These are phyloP conservation scores for Kappamyces sp. DNA, from an alignment of 192 early-diverging fungal genomes.

Conservation along the genomic window DNA sequence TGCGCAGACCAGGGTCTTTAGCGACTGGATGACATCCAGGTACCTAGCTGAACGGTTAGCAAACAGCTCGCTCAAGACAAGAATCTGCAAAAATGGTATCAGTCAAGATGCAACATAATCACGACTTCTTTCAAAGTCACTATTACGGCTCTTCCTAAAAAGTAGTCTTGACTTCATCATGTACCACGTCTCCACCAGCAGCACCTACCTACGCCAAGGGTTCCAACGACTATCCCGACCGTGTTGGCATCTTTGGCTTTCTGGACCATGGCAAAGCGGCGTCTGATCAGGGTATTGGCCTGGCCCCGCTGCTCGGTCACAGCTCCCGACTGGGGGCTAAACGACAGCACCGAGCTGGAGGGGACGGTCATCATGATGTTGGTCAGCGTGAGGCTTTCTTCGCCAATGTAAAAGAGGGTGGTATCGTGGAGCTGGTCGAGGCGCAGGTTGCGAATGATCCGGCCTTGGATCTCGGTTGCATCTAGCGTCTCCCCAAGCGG, in stretches of 20 bases:
- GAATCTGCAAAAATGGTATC: neutral
- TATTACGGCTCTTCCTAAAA: conserved; percentile 35
- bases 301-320: conserved; percentile 35
- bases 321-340: conserved; percentile 53
- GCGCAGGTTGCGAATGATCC: conserved; percentile 15
- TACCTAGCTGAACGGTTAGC: conserved; percentile 57
- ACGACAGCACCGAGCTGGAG: conserved; percentile 56
- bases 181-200: neutral
- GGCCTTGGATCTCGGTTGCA: neutral
- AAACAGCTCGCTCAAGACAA: conserved; percentile 6
- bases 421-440: conserved; percentile 51
- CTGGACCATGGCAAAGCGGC: conserved; percentile 78
- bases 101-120: neutral
- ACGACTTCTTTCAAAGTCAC: conserved; percentile 6
- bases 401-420: conserved; percentile 77
- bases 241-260: conserved; percentile 86
- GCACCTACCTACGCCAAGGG: conserved; percentile 79
- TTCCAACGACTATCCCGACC: conserved; percentile 93
- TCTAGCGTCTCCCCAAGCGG: neutral
- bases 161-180: conserved; percentile 22
- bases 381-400: conserved; percentile 72
- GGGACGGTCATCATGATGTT: conserved; percentile 81
- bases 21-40: conserved; percentile 67
- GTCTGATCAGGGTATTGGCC: conserved; percentile 33
- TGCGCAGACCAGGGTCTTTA: conserved; percentile 68